These are phyloP conservation scores for Zymoseptoria ardabiliae DNA, from an alignment of 2,329 filamentous ascomycete species.

Conservation along the genomic window DNA sequence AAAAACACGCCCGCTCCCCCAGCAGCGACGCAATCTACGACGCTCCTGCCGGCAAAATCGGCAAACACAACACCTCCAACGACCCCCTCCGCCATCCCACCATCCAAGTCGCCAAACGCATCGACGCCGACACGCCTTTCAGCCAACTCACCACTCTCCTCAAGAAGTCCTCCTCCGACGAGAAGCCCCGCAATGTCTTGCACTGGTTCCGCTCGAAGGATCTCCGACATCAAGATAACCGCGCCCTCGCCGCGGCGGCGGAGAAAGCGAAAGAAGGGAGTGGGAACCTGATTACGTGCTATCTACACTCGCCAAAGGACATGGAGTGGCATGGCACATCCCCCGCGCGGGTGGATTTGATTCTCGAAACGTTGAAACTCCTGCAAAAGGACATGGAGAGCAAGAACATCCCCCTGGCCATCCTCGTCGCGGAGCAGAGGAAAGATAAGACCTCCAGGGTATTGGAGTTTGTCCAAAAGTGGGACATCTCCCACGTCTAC, in stretches of 20 bases:
- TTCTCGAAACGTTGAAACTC: slow-evolving; percentile 37
- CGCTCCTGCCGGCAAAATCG: not conserved
- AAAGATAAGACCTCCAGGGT: slow-evolving; percentile 37
- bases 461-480: slow-evolving; percentile 38
- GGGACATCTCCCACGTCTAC: slow-evolving; percentile 41
- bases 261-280: slow-evolving; percentile 39
- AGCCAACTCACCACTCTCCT: slow-evolving; percentile 35
- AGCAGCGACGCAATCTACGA: slow-evolving; percentile 3
- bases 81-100: slow-evolving; percentile 36
- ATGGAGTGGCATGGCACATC: slow-evolving; percentile 46
- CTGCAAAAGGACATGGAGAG: slow-evolving; percentile 41
- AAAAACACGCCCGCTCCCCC: slow-evolving; percentile 17
- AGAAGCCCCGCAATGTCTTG: slow-evolving; percentile 36
- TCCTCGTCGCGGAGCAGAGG: slow-evolving; percentile 38
- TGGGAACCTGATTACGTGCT: slow-evolving; percentile 39
- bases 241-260: slow-evolving; percentile 40
- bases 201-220: slow-evolving; percentile 50
- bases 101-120: slow-evolving; percentile 44
- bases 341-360: slow-evolving; percentile 43
- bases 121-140: slow-evolving; percentile 41
- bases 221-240: slow-evolving; percentile 44
- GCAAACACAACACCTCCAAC: not conserved
- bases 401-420: slow-evolving; percentile 44
- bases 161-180: slow-evolving; percentile 32
- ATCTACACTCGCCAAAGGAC: slow-evolving; percentile 42